Evolutionary conservation across 1,284 basidiomycete species (phyloP).

Genomic region (Peniophora sp.): DNA sequence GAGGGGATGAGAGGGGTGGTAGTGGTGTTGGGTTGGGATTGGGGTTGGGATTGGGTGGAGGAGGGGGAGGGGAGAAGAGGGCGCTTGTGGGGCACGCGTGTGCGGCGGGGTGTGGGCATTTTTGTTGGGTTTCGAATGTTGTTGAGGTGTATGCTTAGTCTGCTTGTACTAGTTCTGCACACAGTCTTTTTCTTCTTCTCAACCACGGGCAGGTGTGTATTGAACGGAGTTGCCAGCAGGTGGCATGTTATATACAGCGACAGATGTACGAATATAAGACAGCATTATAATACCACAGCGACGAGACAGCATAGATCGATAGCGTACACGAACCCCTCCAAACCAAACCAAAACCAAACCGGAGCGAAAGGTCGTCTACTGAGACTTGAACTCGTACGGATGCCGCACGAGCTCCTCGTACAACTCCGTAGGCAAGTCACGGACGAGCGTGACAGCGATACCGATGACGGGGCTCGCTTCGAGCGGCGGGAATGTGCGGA

Average conservation of each 20-base stretch:
- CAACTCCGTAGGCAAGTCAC: slow-evolving; percentile 82
- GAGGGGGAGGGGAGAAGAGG: background rate
- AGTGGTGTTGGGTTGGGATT: slow-evolving; percentile 8
- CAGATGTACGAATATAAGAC: too few species aligned
- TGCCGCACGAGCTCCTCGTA: slow-evolving; percentile 88
- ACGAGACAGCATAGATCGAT: background rate
- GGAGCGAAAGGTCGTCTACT: too few species aligned
- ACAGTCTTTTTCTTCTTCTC: too few species aligned
- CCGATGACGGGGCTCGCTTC: slow-evolving; percentile 84
- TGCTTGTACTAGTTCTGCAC: too few species aligned
- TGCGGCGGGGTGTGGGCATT: slow-evolving; percentile 24
- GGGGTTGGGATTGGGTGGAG: background rate
- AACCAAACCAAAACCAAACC: too few species aligned
- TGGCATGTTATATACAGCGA: too few species aligned
- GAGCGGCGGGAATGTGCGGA: slow-evolving; percentile 91
- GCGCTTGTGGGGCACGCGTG: slow-evolving; percentile 16
- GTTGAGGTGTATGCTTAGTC: background rate
- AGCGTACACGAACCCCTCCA: too few species aligned
- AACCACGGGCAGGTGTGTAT: too few species aligned
- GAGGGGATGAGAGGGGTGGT: slow-evolving; percentile 10
- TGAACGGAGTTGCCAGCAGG: background rate
- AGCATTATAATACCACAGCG: background rate
- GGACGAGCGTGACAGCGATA: slow-evolving; percentile 87
- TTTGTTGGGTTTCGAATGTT: slow-evolving; percentile 17
- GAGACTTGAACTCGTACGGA: slow-evolving; percentile 60